Evolutionary conservation across 2,329 filamentous ascomycete species (phyloP).

Genomic region (Talaromyces sp.): DNA sequence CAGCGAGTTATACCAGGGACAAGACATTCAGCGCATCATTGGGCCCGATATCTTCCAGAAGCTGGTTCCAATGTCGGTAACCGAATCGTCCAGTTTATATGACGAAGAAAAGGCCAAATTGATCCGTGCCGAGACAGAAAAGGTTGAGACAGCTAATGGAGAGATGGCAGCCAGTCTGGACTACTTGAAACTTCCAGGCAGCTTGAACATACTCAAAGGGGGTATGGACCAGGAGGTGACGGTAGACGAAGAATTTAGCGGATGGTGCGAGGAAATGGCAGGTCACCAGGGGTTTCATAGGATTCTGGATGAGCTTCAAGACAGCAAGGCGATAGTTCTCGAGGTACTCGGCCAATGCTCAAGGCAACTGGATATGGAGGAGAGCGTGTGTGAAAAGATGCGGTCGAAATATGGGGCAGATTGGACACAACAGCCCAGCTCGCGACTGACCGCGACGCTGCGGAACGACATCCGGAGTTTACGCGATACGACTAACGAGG

Average conservation of each 20-base stretch:
- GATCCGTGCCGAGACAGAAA: slow-evolving; percentile 86
- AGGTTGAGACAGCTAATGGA: slow-evolving; percentile 85
- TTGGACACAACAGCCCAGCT: slow-evolving; percentile 96
- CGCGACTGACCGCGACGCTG: slow-evolving; percentile 79
- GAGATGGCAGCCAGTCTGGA: slow-evolving; percentile 96
- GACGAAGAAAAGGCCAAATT: slow-evolving; percentile 98
- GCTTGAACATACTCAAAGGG: slow-evolving; percentile 86
- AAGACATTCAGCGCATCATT: slow-evolving; percentile 95
- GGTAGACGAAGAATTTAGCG: slow-evolving; percentile 85
- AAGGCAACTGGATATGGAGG: slow-evolving; percentile 92
- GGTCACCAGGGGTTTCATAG: slow-evolving; percentile 73
- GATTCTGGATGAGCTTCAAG: slow-evolving; percentile 73
- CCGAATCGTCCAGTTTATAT: slow-evolving; percentile 92
- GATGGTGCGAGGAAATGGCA: slow-evolving; percentile 90
- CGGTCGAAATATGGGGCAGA: slow-evolving; percentile 91
- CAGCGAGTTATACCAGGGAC: slow-evolving; percentile 91
- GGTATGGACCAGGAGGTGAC: slow-evolving; percentile 84
- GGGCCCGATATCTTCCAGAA: slow-evolving; percentile 96
- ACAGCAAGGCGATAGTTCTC: slow-evolving; percentile 72
- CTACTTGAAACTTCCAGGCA: slow-evolving; percentile 84
- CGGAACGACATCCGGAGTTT: slow-evolving; percentile 85
- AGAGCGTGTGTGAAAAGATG: slow-evolving; percentile 99
- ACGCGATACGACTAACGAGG: slow-evolving; percentile 82
- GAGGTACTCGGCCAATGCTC: slow-evolving; percentile 70
- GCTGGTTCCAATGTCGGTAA: slow-evolving; percentile 92